A percentile compares a stretch with the other conserved stretches of the same genome.
Conservation (phyloP, 257 asterid genomes). For the Echites panduratus region DNA sequence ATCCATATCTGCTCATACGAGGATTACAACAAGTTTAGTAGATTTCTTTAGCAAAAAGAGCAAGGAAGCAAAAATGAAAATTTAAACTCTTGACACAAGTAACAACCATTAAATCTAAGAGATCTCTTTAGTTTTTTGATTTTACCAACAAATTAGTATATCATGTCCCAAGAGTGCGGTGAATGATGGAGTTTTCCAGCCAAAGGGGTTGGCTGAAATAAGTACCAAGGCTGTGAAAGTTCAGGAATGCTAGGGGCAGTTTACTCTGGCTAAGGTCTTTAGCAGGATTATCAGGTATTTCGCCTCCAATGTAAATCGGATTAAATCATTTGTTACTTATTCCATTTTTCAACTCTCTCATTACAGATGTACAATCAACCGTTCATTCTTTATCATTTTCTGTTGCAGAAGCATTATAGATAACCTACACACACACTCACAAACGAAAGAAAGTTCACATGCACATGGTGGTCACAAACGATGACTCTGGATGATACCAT, state of each 20-base stretch:
- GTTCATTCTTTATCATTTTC: not conserved
- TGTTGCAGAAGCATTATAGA: not conserved
- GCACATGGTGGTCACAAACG: not conserved
- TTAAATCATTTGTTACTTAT: not conserved
- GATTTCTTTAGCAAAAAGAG: not conserved
- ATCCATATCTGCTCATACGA: conserved; percentile 73
- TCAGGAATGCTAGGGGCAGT: not conserved
- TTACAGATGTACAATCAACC: not conserved
- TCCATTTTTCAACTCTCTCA: not conserved
- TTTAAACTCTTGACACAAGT: not conserved
- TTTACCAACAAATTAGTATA: not conserved
- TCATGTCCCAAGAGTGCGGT: not conserved
- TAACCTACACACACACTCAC: not conserved
- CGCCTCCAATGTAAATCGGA: not conserved
- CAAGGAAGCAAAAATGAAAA: not conserved
- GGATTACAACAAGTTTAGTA: conserved; percentile 3
- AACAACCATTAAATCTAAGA: too few relatives aligned
- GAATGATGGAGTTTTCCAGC: not conserved
- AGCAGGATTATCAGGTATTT: not conserved
- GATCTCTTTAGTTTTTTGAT: too few relatives aligned
- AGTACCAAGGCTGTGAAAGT: not conserved
- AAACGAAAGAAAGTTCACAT: not conserved
- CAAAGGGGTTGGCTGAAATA: not conserved
- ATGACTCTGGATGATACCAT: not conserved
- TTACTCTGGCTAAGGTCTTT: not conserved